phyloP scores from a whole-genome alignment of 257 asterid species.

The Euphrasia confusa region DNA sequence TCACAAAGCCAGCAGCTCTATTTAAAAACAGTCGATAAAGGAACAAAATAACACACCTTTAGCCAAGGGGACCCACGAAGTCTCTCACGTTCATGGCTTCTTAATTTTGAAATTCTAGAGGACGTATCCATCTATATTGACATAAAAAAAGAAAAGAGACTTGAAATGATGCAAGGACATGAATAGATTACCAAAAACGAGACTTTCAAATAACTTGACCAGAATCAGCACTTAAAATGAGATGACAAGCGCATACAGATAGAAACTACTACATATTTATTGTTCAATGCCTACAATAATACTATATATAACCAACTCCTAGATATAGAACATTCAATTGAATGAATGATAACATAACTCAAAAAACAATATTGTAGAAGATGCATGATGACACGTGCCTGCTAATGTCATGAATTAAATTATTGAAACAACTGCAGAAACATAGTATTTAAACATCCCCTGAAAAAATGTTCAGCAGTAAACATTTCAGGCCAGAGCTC shows the following conservation, averaged over 20 bases:
- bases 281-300: slow-evolving; percentile 1
- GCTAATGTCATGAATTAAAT: slow-evolving; percentile 14
- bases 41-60: slow-evolving; percentile 49
- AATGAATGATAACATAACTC: background rate
- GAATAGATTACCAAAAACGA: slow-evolving; percentile 19
- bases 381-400: slow-evolving; percentile 9
- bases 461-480: slow-evolving; percentile 3
- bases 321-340: slow-evolving; percentile 11
- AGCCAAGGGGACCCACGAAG: slow-evolving; percentile 98
- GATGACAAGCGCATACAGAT: slow-evolving; percentile 11
- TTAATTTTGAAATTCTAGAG: slow-evolving; percentile 81
- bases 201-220: slow-evolving; percentile 16
- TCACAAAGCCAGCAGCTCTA: slow-evolving; percentile 12
- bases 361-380: slow-evolving; percentile 6
- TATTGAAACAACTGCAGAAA: slow-evolving; percentile 13
- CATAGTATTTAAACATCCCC: slow-evolving; percentile 1
- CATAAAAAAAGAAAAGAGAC: slow-evolving; percentile 40
- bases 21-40: slow-evolving; percentile 19
- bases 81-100: slow-evolving; percentile 92
- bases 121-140: slow-evolving; percentile 98
- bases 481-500: slow-evolving; percentile 7
- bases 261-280: slow-evolving; percentile 16
- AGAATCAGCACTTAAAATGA: slow-evolving; percentile 16
- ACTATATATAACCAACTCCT: background rate
- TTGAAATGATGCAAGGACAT: slow-evolving; percentile 23